These are phyloP conservation scores for Neofusicoccum ribis DNA, from an alignment of 2,329 filamentous ascomycete species.

Conservation along the genomic window DNA sequence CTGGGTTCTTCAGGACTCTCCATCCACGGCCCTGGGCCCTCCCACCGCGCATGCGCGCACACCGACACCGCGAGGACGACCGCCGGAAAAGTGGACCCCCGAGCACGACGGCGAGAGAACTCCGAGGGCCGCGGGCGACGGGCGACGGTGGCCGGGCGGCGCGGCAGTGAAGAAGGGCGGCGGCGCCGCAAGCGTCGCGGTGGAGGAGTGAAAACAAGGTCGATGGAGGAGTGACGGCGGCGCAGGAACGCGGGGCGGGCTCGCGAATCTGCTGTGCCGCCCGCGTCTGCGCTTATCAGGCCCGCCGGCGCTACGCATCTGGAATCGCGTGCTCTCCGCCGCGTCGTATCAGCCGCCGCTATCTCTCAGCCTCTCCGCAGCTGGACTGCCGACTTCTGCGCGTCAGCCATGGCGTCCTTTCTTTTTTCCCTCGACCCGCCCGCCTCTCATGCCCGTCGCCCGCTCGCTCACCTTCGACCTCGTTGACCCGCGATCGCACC, in stretches of 20 bases:
- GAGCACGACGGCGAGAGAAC: background rate
- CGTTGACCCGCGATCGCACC: background rate
- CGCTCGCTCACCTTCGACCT: background rate
- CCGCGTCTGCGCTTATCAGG: background rate
- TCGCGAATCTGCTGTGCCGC: background rate
- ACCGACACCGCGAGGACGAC: background rate
- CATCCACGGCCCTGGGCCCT: background rate
- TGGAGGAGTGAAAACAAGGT: background rate
- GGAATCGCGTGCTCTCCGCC: background rate
- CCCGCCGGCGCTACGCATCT: background rate
- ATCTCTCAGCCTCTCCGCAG: background rate
- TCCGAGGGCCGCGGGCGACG: background rate
- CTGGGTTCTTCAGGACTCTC: background rate
- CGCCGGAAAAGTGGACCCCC: slow-evolving; percentile 1
- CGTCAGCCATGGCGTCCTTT: background rate
- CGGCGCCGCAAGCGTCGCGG: background rate
- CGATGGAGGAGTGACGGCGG: background rate
- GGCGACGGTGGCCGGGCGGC: background rate
- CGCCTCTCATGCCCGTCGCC: background rate
- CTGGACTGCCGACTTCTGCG: background rate
- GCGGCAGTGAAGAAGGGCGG: background rate
- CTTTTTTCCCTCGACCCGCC: background rate
- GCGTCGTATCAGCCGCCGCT: background rate
- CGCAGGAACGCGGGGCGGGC: background rate
- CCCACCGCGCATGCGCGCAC: background rate